Base-by-base conservation (phyloP, 805 yeast genomes). In the Saccharomycopsis babjevae region DNA sequence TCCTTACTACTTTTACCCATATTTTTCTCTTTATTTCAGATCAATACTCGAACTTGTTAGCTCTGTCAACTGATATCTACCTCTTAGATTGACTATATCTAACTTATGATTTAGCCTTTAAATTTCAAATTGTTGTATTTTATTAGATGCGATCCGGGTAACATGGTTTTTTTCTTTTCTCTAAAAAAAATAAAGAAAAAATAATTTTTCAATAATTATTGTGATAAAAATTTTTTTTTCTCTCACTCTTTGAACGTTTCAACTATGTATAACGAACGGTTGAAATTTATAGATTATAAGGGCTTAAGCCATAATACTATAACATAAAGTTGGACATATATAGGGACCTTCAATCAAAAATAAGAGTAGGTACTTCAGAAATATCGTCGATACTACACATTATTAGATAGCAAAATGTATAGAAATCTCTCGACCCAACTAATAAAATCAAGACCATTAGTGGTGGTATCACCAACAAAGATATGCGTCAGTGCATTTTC, bases 1-100 rank as follows among this genome's bases (percentile, higher is more conserved):
- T 93, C 97, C 70, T 93, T 93, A 74, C 96, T 88, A 67, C 92
- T 84, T 71, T 92, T 92, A 54, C 98, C 98, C 97, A 93, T 92
- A 36, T 58, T 16, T n/a, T 22, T 13, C 3, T 36, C 13, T 36
- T 5, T 43, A 43, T 11, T 16, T 16, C 3, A 11, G 5, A 20
- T 25, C 3, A 43, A 43, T 25, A 15, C n/a, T 10, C n/a, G 20
- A 20, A 43, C 2, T 25, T 20, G 8, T 25, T 11, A 34, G 3
- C 10, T 34, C 11, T 8, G 2, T n/a, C n/a, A n/a, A n/a, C n/a
- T 10, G 38, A 34, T 7, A 7, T 8, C 10, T 34, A 34, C 10
- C 38, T 28, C 6, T 34, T 13, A 13, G 10, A 34, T 34, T 13
- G 10, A 28, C 32, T 13, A 34, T 34, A 34, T 13, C 11, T 18